Conservation (phyloP, 306 rosid species). For the Malus sylvestris region DNA sequence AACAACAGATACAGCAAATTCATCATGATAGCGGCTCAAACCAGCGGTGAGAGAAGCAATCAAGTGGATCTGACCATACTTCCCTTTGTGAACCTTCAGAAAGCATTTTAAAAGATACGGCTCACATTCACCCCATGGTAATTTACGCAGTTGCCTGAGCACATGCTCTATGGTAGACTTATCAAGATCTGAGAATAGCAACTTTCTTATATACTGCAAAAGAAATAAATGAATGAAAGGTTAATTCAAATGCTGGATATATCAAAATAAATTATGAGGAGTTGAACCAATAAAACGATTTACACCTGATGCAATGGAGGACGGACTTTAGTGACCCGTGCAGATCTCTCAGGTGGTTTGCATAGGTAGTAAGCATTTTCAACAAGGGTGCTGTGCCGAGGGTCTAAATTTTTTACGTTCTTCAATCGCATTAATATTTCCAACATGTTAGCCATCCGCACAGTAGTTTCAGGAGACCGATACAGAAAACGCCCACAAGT, state of each 20-base stretch:
- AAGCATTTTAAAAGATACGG: conserved; percentile 88
- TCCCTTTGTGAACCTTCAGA: conserved; percentile 94
- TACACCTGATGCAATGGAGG: conserved; percentile 97
- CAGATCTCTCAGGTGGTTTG: conserved; percentile 98
- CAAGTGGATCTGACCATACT: conserved; percentile 96
- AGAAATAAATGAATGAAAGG: not conserved
- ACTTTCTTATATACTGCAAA: conserved; percentile 86
- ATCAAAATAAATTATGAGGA: not conserved
- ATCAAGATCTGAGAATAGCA: conserved; percentile 94
- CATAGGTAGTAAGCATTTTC: conserved; percentile 99
- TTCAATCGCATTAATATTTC: conserved; percentile 98
- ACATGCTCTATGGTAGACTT: conserved; percentile 91
- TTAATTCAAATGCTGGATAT: conserved; percentile 4
- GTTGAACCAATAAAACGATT: not conserved
- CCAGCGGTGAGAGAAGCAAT: conserved; percentile 97
- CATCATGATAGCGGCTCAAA: conserved; percentile 96
- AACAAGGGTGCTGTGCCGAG: conserved; percentile 96
- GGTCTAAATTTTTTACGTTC: conserved; percentile 98
- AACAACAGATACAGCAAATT: conserved; percentile 88
- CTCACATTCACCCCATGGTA: conserved; percentile 97
- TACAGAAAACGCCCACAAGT: conserved; percentile 95
- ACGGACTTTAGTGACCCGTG: conserved; percentile 87
- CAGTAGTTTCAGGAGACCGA: conserved; percentile 94
- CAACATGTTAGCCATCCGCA: conserved; percentile 95
- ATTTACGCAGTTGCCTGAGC: conserved; percentile 93